These are phyloP conservation scores for Penicillium canescens DNA, from an alignment of 495 filamentous ascomycete genomes.

Conservation along the genomic window DNA sequence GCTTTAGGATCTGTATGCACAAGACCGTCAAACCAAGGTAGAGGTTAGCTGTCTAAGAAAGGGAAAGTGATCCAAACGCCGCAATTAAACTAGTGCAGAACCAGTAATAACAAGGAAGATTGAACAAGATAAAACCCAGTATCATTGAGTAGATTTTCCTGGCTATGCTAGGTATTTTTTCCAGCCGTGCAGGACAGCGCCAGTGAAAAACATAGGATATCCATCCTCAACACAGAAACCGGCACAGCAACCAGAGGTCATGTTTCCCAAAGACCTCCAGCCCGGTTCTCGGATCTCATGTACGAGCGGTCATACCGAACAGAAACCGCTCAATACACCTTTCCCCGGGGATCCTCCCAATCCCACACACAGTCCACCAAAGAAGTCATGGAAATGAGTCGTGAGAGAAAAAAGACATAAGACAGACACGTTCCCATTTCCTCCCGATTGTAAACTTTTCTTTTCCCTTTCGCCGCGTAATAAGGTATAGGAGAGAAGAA, in stretches of 20 bases:
- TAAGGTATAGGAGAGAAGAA: conserved; percentile 19
- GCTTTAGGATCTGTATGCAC: too few species aligned
- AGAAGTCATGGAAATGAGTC: conserved; percentile 31
- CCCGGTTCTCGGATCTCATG: conserved; percentile 21
- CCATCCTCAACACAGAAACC: conserved; percentile 30
- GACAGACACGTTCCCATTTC: conserved; percentile 22
- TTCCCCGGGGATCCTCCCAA: conserved; percentile 20
- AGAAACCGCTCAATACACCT: conserved; percentile 24
- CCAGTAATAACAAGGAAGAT: not conserved
- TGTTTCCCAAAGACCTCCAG: conserved; percentile 17
- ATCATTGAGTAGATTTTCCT: conserved; percentile 39
- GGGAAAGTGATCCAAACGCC: not conserved
- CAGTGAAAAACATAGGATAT: conserved; percentile 32
- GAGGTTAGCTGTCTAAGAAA: not conserved
- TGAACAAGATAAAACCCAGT: conserved; percentile 36
- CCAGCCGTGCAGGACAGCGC: conserved; percentile 32
- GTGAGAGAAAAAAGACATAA: conserved; percentile 22
- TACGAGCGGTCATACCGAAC: conserved; percentile 13
- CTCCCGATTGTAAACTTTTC: conserved; percentile 17
- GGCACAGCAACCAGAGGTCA: conserved; percentile 16
- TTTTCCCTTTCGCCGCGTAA: conserved; percentile 21
- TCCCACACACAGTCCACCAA: conserved; percentile 18
- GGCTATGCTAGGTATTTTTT: conserved; percentile 40
- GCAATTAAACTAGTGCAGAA: not conserved
- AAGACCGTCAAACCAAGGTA: too few species aligned